Base-by-base conservation (phyloP, 1,284 basidiomycete species). In the Trametes pubescens region DNA sequence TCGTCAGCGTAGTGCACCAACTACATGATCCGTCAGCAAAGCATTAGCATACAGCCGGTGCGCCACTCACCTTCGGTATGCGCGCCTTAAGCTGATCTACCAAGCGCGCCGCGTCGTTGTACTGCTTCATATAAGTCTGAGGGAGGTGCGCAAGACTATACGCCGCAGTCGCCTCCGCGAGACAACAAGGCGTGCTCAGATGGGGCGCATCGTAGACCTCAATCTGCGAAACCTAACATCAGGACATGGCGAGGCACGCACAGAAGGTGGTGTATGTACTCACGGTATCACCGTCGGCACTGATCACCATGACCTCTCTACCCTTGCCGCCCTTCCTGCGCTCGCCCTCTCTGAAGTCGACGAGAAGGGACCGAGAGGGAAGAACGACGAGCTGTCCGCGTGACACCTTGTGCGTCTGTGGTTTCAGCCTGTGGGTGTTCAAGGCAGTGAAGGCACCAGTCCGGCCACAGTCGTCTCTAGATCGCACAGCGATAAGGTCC, bases 321-420 rank as follows among this genome's bases (percentile, higher is more conserved):
- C 84, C 85, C 66, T 76, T 79, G 40, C 77, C 70, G 1, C 82
- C 82, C 47, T 78, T 80, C 51, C 83, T 74, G 2, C 84, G 77
- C 65, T 86, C 83, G 24, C 81, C 80, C 72, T 86, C 84, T 40
- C 85, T 80, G 61, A 86, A 82, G 71, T 86, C 85, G 22, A 86
- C 79, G 1, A 87, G 76, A 9, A 85, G 62, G 35, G 81, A 79
- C 55, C 69, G 76, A 2, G 84, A 86, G 14, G 83, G 81, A 5
- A 86, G 73, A 22, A 86, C 72, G 2, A 81, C 82, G 13, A 86
- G 65, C 43, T 81, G 80, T 0, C 85, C 85, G 44, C 80, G 76
- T 0, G 79, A 71, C 21, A 81, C 74, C 72, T 86, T 86, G 71
- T 85, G 81, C 1, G 79, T 79, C 62, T 82, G 79, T 2, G 81